A percentile compares a stretch with the other conserved stretches of the same genome.
Conservation (phyloP, 2,329 filamentous ascomycete genomes). For the Fusarium keratoplasticum region DNA sequence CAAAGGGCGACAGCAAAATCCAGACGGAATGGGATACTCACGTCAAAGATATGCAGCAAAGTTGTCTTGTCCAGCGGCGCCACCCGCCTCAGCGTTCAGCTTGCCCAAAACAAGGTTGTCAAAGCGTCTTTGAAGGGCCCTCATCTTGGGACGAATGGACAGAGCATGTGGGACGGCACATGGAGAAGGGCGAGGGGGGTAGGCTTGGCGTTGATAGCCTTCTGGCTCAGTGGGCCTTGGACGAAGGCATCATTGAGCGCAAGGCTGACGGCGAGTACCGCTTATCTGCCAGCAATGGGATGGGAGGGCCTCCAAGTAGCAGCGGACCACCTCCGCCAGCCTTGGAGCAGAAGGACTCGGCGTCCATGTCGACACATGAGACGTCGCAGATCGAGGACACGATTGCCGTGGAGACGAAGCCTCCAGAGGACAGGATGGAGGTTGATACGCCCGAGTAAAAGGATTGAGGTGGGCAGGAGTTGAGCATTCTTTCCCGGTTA, state of each 20-base stretch:
- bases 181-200: constrained; percentile 77
- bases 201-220: constrained; percentile 68
- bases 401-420: constrained; percentile 38
- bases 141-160: constrained; percentile 91
- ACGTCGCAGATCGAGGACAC: constrained; percentile 41
- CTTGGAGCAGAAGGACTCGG: constrained; percentile 45
- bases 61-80: constrained; percentile 79
- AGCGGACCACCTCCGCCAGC: constrained; percentile 26
- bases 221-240: constrained; percentile 71
- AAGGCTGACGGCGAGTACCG: constrained; percentile 68
- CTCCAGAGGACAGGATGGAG: constrained; percentile 44
- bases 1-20: constrained; percentile 69
- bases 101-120: constrained; percentile 79
- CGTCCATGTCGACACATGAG: constrained; percentile 32
- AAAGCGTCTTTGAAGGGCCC: constrained; percentile 75
- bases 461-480: constrained; percentile 9
- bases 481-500: constrained; percentile 31
- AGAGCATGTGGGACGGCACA: constrained; percentile 90
- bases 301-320: constrained; percentile 27
- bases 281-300: constrained; percentile 52
- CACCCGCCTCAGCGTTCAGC: constrained; percentile 77
- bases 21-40: constrained; percentile 73
- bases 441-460: constrained; percentile 39
- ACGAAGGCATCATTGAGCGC: constrained; percentile 71
- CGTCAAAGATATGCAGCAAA: constrained; percentile 76